Evolutionary conservation across 1,139 yeast species (phyloP), one percentile per base, ranked within the genome.

Genomic region (Yamadazyma sp.): DNA sequence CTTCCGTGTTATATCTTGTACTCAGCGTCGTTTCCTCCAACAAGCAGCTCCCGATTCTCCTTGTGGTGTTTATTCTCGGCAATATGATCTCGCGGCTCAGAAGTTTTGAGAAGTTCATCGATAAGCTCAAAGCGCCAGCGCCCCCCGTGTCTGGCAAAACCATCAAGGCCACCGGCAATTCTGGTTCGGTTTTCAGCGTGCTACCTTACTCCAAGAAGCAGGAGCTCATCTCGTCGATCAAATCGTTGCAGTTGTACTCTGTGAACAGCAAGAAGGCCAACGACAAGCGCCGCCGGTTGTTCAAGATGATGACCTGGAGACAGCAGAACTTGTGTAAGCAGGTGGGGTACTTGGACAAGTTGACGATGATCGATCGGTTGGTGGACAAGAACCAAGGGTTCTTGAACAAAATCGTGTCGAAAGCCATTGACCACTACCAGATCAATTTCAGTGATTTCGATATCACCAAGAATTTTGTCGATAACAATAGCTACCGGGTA

Each of bases 261-360:
- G 38, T 47, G 1, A 62, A 68, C 36, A 65, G 77, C 4, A 61
- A 64, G 33, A 58, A 58, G 11, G 58, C 71, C 62, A 77, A 77
- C 39, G 75, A 72, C 32, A 59, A 76, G 37, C 66, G 79, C 36
- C 61, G 74, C 17, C 60, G 59, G 31, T 51, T 77, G 32, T 77
- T 72, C 56, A 70, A 70, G 41, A 53, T 69, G 51, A 67, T 81
- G 75, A 59, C 76, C 4, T 70, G 77, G 69, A 64, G 76, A 41
- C 87, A 81, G 49, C 83, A 79, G 49, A 62, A 67, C 24, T 50
- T 78, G 27, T 77, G 81, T 31, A 70, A 70, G 17, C 66, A 74
- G 14, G 69, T 73, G 2, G 84, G 85, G 0, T 86, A 85, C 58
- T 53, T 71, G 18, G 62, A 69, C 17, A 81, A 83, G 47, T 57